phyloP scores from a whole-genome alignment of 176 grass and related monocot species.

The Rhipidocladum racemiflorum region DNA sequence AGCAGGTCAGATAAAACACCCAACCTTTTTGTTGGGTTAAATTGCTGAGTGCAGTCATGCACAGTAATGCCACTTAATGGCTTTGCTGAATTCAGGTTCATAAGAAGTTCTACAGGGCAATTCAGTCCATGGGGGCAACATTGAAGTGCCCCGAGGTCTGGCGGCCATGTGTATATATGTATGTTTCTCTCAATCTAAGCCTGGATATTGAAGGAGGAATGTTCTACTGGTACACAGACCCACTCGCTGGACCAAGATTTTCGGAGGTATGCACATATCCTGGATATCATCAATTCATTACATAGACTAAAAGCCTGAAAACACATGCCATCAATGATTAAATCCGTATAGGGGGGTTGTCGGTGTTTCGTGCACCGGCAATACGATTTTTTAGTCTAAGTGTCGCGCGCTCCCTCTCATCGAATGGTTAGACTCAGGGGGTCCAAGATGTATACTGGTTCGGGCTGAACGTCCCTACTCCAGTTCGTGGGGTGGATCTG shows the following conservation, averaged over 20 bases:
- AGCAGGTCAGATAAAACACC: conserved; percentile 42
- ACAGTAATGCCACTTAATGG: background rate
- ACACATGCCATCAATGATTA: background rate
- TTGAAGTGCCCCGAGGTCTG: conserved; percentile 66
- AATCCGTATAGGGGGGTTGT: background rate
- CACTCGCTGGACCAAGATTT: conserved; percentile 51
- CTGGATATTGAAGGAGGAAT: conserved; percentile 88
- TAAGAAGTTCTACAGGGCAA: conserved; percentile 58
- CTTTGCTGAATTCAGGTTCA: conserved; percentile 52
- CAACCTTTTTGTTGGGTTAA: background rate
- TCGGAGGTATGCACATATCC: conserved; percentile 60
- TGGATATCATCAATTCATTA: conserved; percentile 9
- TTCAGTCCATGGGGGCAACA: conserved; percentile 57
- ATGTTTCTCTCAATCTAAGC: conserved; percentile 58
- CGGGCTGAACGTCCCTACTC: too few relatives aligned
- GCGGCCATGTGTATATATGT: conserved; percentile 78
- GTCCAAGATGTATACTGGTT: too few relatives aligned
- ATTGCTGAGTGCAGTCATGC: background rate
- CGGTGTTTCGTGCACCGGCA: too few relatives aligned
- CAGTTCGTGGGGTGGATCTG: too few relatives aligned
- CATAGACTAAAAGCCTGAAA: background rate
- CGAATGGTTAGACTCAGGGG: too few relatives aligned
- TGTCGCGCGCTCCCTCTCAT: too few relatives aligned
- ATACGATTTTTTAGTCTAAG: too few relatives aligned
- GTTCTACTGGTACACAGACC: conserved; percentile 91